These are phyloP conservation scores for Yarrowia bubula DNA, from an alignment of 805 yeast genomes.

Conservation along the genomic window DNA sequence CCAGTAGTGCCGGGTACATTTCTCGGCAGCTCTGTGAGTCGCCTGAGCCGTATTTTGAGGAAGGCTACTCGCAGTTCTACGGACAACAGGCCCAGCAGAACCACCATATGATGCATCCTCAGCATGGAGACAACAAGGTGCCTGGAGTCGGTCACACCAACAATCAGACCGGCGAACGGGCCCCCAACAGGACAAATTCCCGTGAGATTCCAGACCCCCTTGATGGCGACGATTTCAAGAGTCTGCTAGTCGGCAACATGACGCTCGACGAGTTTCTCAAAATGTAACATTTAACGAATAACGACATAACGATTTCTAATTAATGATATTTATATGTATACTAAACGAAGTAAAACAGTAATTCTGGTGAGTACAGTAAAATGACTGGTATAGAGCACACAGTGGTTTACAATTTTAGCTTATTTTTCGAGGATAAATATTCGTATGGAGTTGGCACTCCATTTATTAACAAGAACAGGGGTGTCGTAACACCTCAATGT, in stretches of 20 bases:
- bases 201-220: slow-evolving; percentile 15
- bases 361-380: too few species aligned
- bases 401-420: too few species aligned
- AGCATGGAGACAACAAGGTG: background rate
- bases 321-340: slow-evolving; percentile 14
- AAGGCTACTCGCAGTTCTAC: slow-evolving; percentile 15
- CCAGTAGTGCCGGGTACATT: background rate
- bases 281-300: slow-evolving; percentile 3
- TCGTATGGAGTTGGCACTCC: too few species aligned
- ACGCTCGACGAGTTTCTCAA: slow-evolving; percentile 33
- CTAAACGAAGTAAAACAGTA: too few species aligned
- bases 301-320: slow-evolving; percentile 8
- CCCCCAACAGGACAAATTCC: slow-evolving; percentile 7
- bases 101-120: background rate
- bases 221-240: slow-evolving; percentile 29
- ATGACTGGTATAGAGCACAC: too few species aligned
- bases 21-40: slow-evolving; percentile 3
- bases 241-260: slow-evolving; percentile 32
- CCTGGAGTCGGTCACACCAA: too few species aligned
- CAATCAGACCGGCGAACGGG: background rate
- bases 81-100: slow-evolving; percentile 18
- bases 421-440: too few species aligned
- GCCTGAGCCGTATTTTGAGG: slow-evolving; percentile 1
- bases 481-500: too few species aligned
- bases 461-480: too few species aligned